Base-by-base conservation (phyloP, 192 early-diverging fungal species). In the Diversispora eburnea region DNA sequence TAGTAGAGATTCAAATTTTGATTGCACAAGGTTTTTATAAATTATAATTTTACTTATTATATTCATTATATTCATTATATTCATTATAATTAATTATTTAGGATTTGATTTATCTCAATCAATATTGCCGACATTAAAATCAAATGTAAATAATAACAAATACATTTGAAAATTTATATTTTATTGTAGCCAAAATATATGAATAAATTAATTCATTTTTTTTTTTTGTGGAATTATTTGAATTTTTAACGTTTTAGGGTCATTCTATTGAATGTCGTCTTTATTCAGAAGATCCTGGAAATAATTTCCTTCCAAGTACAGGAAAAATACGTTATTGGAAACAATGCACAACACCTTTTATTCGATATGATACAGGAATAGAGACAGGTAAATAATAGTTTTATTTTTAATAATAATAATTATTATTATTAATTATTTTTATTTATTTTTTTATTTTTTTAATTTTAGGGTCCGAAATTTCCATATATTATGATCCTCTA, bases 241-340 rank as follows among this genome's bases (percentile, higher is more conserved):
- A 33, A 33, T 33, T 33, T 33, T 33, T 33, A 33, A 33, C 25
- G 25, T 88, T 91, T 64, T 85, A 92, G 57, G 96, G 96, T 3
- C 95, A 94, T 94, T 91, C 94, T 5, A 89, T 95, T 72, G 96
- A 98, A 83, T 92, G 94, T 12, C 89, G 96, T 55, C 93, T 98
- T n/a, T 98, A 98, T 77, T 95, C 96, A 45, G 96, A 98, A 79
- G 93, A 98, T 77, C 94, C 96, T 4, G 90, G 91, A 52, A 94
- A 90, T 77, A 95, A 93, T 84, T 82, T 98, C 46, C 94, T 94
- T 3, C 94, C 93, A 42, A 94, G 42, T 85, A 96, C 54, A 80
- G 84, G 20, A 85, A 87, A 78, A 96, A 98, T 84, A 88, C 46
- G n/a, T 41, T 62, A 43, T 62, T 89, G 41, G 94, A 98, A 77